Evolutionary conservation across 371 early-diverging fungal genomes (phyloP), one percentile per base, ranked within the genome.

Genomic region (Mucor circinelloides): DNA sequence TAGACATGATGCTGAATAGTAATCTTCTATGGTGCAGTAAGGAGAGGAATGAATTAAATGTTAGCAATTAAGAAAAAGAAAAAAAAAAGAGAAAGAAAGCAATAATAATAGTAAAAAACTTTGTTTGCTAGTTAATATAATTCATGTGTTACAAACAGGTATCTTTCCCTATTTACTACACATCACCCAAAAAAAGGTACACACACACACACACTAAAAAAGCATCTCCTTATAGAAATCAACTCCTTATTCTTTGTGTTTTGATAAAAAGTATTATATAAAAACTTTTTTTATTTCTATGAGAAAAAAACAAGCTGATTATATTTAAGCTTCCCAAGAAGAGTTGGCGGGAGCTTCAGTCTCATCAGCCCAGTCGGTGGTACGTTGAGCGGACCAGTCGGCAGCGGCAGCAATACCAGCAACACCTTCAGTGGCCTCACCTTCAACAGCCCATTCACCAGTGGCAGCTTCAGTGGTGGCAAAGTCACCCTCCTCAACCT

Each of bases 361-460:
- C 56, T 75, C 76, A 48, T 75, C 76, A 65, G 76, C 76, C 76
- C 76, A 75, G 70, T 75, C 73, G 30, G 75, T 64, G 40, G 72
- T 62, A 25, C 48, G 48, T 54, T 63, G 54, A 60, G 75, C 71
- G n/a, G 69, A 67, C 76, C 76, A 75, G 65, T 75, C 76, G 62
- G 76, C 76, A 48, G 76, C 73, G 54, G 70, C 76, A 27, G 76
- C 76, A 67, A 75, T 75, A 67, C 73, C 76, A 46, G 76, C 76
- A 62, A 72, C 73, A 72, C 76, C 76, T 48, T 75, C 76, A 57
- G 69, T 60, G 58, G 67, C 58, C 61, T 72, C 73, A 73, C 71
- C 76, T 42, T 75, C 76, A 70, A 72, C 76, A 64, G 65, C 70
- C 76, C 76, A 75, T 52, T 75, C 76, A 60, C 59, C 66, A 36